Base-by-base conservation (phyloP, 2,329 filamentous ascomycete genomes). In the Exutisphaerella laricina region DNA sequence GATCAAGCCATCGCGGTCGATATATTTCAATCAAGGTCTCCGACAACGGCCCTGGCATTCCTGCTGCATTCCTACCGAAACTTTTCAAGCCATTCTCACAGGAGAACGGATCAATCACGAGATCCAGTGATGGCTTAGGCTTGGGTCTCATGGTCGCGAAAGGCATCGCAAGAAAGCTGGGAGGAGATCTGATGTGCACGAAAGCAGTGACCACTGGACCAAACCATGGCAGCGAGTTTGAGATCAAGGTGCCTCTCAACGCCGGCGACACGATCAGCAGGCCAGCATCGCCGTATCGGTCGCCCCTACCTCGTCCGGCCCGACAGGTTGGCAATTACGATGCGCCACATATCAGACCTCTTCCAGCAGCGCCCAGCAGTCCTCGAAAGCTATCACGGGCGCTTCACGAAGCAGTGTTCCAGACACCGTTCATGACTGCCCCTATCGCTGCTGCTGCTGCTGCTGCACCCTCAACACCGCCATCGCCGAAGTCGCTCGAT, bases 111-210 rank as follows among this genome's bases (percentile, higher is more conserved):
- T 84, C 81, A 1, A 76, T 80, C 10, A 84, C 80, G 5, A 71
- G 82, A 31, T 74, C 76, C 48, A 81, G 76, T 57, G 82, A 86
- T 60, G 82, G 82, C 1, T 68, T 85, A 3, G 82, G 82, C 0
- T 67, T 86, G 5, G 82, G 82, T 20, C 66, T 86, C 8, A 71
- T 85, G 57, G 82, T 85, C n/a, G 82, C 82, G 1, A 85, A 85
- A 62, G 81, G 81, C 3, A 70, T 85, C 33, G 79, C 82, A 4
- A 72, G 82, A 41, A 82, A 80, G 58, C 74, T 85, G 43, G 80
- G 81, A 18, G 82, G 82, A 12, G 82, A 85, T 61, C 66, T 86
- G 14, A 73, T 76, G 39, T 79, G 82, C 52, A 71, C 80, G 30
- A 72, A 74, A 37, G 83, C 82, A 4, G 75, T 78, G 22, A 81